Percentiles rank a stretch among this genome's conserved stretches.
phyloP scores from a whole-genome alignment of 139 green algal species.

The Pedinophyceae sp. region DNA sequence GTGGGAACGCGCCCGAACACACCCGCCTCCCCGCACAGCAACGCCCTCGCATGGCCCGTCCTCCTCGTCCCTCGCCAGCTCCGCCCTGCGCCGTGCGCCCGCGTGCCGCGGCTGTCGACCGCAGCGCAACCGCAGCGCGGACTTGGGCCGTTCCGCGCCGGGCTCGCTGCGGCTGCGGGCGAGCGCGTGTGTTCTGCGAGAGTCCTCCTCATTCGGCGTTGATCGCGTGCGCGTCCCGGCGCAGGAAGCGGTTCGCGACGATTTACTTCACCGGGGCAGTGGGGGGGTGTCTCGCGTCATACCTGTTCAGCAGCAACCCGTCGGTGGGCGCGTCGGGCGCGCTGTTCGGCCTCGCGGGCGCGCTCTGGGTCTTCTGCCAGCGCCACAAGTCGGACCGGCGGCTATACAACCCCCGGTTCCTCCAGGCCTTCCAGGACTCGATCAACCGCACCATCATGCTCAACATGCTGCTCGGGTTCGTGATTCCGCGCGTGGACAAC shows the following conservation, averaged over 20 bases:
- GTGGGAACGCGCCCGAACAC: too few species aligned
- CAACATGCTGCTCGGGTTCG: slow-evolving; percentile 1
- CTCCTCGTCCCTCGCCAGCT: too few species aligned
- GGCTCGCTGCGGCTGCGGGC: too few species aligned
- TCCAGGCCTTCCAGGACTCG: background rate
- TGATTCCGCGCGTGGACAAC: background rate
- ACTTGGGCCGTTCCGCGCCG: too few species aligned
- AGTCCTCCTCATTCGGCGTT: too few species aligned
- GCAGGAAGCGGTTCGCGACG: background rate
- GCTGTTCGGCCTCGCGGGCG: slow-evolving; percentile 3
- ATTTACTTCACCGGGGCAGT: background rate
- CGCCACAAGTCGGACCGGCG: background rate
- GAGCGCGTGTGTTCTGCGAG: too few species aligned
- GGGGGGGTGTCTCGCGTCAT: background rate
- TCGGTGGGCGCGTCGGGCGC: slow-evolving; percentile 1
- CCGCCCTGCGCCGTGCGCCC: background rate
- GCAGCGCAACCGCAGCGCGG: too few species aligned
- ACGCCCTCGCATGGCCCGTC: too few species aligned
- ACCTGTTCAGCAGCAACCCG: background rate
- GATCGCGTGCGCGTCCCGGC: too few species aligned
- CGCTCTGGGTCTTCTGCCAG: background rate
- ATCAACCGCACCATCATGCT: background rate
- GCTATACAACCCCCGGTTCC: background rate
- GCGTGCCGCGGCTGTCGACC: too few species aligned
- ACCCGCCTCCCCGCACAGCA: too few species aligned